Evolutionary conservation across 2,329 filamentous ascomycete genomes (phyloP), one percentile per base, ranked within the genome.

Genomic region (Xylariaceae sp.): DNA sequence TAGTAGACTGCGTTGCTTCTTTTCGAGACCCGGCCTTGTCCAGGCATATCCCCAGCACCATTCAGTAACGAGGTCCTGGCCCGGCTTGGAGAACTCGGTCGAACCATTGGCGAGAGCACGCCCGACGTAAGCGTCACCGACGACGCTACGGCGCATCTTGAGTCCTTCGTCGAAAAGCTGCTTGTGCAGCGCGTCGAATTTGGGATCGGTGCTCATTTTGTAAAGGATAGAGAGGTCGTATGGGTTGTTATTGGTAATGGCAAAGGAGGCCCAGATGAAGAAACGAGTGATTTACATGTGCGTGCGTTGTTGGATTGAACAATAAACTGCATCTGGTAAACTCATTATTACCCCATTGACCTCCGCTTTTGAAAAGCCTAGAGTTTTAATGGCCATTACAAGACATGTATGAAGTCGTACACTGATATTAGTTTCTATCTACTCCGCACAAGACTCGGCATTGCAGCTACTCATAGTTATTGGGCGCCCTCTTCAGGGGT

Each of bases 41-140:
- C 86, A 89, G 21, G 81, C 79, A 56, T 79, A 79, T 14, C 85
- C 85, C 86, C 85, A 89, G 73, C 81, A 83, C 68, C 78, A 82
- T 71, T 88, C 85, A 0, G 85, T 87, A 1, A 86, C 80, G 40
- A 86, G 76, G 61, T 88, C 81, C 70, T 88, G 85, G 62, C 83
- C 82, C 0, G 85, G 81, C 40, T 76, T 74, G 1, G 83, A 77
- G 70, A 87, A 89, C n/a, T 83, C 79, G 9, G 79, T 81, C 0
- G 81, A 77, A 2, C 80, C 81, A 52, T 81, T 81, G n/a, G 74
- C 73, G 9, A 87, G 74, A 1, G 85, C 79, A 3, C 73, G 74
- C 64, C 86, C 78, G 52, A 88, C 85, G 62, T 87, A 86, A 40
- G 77, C 76, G 52, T 85, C 75, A n/a, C 86, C 85, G 14, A 85